These are phyloP conservation scores for Ziziphus jujuba DNA, from an alignment of 306 rosid species.

Conservation along the genomic window DNA sequence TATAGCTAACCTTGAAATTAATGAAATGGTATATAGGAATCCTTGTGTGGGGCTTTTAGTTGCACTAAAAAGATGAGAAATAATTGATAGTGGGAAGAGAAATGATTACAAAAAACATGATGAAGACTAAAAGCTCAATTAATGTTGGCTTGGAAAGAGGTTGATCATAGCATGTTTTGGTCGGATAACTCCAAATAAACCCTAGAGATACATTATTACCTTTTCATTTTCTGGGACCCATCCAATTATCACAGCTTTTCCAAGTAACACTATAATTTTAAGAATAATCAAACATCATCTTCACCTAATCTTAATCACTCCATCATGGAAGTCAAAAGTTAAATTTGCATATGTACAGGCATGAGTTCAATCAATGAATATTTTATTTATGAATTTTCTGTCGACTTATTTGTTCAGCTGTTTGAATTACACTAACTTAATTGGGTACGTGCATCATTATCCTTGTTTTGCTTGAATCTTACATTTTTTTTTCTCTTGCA, in stretches of 20 bases:
- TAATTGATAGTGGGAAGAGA: slow-evolving; percentile 15
- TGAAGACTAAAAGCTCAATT: slow-evolving; percentile 6
- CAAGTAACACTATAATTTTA: slow-evolving; percentile 3
- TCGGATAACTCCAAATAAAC: slow-evolving; percentile 6
- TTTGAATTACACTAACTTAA: no score
- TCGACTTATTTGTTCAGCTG: no score
- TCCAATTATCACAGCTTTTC: not conserved
- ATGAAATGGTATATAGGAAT: not conserved
- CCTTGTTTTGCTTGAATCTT: no score
- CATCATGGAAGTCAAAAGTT: slow-evolving; percentile 15
- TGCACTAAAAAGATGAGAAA: not conserved
- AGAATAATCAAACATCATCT: not conserved
- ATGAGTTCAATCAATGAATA: no score
- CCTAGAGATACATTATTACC: slow-evolving; percentile 20
- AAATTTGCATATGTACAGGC: not conserved
- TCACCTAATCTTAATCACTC: slow-evolving; percentile 15
- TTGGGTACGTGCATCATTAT: no score
- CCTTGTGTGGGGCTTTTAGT: slow-evolving; percentile 1
- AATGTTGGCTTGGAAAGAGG: slow-evolving; percentile 10
- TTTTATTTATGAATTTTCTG: no score
- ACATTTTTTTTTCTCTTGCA: no score
- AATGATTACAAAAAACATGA: slow-evolving; percentile 19
- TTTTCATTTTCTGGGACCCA: slow-evolving; percentile 19
- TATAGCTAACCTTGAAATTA: no score
- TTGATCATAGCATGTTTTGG: not conserved